Evolutionary conservation across 139 green algal genomes (phyloP), one percentile per base, ranked within the genome.

Genomic region (Picochlorum sp.): DNA sequence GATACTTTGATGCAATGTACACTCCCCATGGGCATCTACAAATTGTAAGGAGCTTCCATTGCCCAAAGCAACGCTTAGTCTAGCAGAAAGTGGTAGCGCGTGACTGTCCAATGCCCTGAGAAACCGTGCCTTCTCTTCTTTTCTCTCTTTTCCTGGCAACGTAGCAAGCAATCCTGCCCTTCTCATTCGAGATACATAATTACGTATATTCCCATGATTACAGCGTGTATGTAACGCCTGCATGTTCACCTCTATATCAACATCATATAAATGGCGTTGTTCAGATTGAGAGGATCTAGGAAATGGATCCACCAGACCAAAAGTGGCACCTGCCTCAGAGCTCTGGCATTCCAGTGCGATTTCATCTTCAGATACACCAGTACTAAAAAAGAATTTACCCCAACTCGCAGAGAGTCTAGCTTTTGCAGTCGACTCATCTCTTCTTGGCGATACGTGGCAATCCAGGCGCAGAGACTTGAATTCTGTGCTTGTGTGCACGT

Each of bases 31-130:
- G 9, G 32, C 50, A 49, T 68, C 66, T 16, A 54, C 29, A 43
- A 68, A 73, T 40, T 55, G 52, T 31, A 73, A 37, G 16, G 52
- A 49, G 56, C 66, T 73, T 25, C 66, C 66, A 2, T 68, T 51
- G 0, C 66, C 66, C 28, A 73, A 49, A 32, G 20, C 37, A 33
- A 73, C 16, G 26, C n/a, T 31, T 24, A 59, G 12, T 30, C 9
- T 59, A 28, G 12, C 53, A 59, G 22, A 59, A 7, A 47, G 20
- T 47, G 14, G 39, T 47, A 47, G 39, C 9, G 20, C 22, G 20
- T 47, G 39, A n/a, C 39, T n/a, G n/a, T n/a, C n/a, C n/a, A n/a
- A n/a, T n/a, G n/a, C n/a, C n/a, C n/a, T n/a, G n/a, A n/a, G n/a
- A n/a, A n/a, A n/a, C n/a, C n/a, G n/a, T n/a, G n/a, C n/a, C n/a